phyloP scores from a whole-genome alignment of 1,284 basidiomycete genomes.

The Porogramme epimiltina region DNA sequence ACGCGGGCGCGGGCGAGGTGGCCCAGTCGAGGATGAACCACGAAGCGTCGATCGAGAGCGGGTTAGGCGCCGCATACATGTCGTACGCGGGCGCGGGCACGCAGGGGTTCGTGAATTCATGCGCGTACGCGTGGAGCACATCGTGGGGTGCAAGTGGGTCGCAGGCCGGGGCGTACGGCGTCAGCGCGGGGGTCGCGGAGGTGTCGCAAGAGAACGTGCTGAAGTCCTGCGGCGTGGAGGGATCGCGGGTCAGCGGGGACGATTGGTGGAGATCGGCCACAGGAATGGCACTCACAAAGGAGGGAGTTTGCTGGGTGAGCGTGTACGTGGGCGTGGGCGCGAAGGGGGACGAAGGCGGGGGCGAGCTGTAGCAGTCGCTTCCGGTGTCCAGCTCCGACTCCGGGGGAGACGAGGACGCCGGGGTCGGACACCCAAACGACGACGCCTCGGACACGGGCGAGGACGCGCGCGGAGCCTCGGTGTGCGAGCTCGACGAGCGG shows the following conservation, averaged over 20 bases:
- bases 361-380: slow-evolving; percentile 27
- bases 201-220: slow-evolving; percentile 51
- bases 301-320: slow-evolving; percentile 41
- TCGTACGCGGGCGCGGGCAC: slow-evolving; percentile 19
- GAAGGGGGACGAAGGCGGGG: slow-evolving; percentile 24
- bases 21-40: slow-evolving; percentile 27
- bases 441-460: slow-evolving; percentile 1
- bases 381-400: slow-evolving; percentile 25
- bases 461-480: slow-evolving; percentile 20
- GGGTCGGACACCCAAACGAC: slow-evolving; percentile 19
- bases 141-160: slow-evolving; percentile 31
- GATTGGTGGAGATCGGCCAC: neutral
- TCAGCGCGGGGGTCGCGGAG: slow-evolving; percentile 25
- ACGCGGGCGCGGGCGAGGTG: slow-evolving; percentile 15
- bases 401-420: slow-evolving; percentile 18
- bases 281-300: slow-evolving; percentile 46
- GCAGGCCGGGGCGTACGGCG: slow-evolving; percentile 24
- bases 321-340: slow-evolving; percentile 27
- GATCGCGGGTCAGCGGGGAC: slow-evolving; percentile 22
- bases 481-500: slow-evolving; percentile 38
- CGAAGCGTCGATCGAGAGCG: slow-evolving; percentile 31
- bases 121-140: slow-evolving; percentile 18
- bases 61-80: slow-evolving; percentile 14
- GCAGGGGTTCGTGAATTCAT: slow-evolving; percentile 17
- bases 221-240: slow-evolving; percentile 38